Conservation (phyloP, 441 rosid species). For the Populus hybrid region DNA sequence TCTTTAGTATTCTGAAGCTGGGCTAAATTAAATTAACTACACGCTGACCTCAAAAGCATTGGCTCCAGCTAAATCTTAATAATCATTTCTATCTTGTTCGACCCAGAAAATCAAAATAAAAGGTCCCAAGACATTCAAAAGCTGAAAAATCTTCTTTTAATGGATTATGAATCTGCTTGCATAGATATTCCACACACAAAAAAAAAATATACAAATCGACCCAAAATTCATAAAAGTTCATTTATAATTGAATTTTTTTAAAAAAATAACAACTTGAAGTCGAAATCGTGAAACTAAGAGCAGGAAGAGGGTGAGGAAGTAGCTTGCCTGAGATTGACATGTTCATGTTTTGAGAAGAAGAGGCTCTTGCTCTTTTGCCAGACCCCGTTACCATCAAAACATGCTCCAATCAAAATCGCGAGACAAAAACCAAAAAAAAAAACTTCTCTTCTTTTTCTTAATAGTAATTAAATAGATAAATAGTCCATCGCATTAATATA, state of each 20-base stretch:
- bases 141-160: not conserved
- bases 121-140: not conserved
- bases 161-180: not conserved
- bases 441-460: not conserved
- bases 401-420: slow-evolving; percentile 1
- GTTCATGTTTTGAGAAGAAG: slow-evolving; percentile 37
- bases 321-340: slow-evolving; percentile 37
- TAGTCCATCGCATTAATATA: too few species aligned
- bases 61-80: not conserved
- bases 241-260: not conserved
- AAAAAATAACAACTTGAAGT: not conserved
- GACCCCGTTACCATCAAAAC: slow-evolving; percentile 37
- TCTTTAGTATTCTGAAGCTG: not conserved
- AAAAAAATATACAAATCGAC: not conserved
- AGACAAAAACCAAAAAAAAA: not conserved
- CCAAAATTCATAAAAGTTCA: not conserved
- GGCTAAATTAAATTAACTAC: not conserved
- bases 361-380: slow-evolving; percentile 30
- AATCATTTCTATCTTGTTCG: not conserved
- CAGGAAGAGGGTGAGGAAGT: not conserved
- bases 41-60: not conserved
- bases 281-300: not conserved
- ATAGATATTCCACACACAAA: not conserved
- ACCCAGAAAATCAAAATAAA: not conserved
- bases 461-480: not conserved